Evolutionary conservation across 106 monocot species (phyloP).

Genomic region (Gastrodia elata): DNA sequence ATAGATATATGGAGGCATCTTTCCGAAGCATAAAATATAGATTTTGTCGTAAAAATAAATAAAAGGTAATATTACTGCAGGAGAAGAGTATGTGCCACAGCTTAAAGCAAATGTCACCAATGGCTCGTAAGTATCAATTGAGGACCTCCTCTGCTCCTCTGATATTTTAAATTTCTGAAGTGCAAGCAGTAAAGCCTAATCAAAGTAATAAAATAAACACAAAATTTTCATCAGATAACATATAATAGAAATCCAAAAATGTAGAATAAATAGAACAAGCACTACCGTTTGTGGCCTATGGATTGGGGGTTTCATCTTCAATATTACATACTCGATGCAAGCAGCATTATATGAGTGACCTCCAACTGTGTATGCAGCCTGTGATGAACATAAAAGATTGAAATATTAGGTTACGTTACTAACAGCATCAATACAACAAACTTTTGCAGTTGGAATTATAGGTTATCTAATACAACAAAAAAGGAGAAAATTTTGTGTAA

Average conservation of each 20-base stretch:
- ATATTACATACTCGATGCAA: constrained; percentile 66
- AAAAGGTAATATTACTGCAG: constrained; percentile 47
- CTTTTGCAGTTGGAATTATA: too few species aligned
- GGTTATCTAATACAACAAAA: too few species aligned
- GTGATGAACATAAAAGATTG: background rate
- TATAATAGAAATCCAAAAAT: background rate
- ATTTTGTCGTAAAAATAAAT: background rate
- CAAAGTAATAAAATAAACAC: background rate
- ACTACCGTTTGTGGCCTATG: constrained; percentile 76
- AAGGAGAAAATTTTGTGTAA: too few species aligned
- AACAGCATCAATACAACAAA: too few species aligned
- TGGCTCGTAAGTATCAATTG: constrained; percentile 41
- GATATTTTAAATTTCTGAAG: constrained; percentile 74
- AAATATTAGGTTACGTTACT: background rate
- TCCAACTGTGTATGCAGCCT: constrained; percentile 86
- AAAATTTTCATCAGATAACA: background rate
- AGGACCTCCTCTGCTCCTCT: constrained; percentile 63
- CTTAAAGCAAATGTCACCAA: constrained; percentile 74
- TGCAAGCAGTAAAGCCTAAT: constrained; percentile 61
- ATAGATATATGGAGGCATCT: background rate
- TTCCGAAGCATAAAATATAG: background rate
- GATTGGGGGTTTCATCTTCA: constrained; percentile 67
- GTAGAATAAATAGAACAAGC: background rate
- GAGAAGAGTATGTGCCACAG: constrained; percentile 76
- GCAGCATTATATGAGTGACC: constrained; percentile 80